Evolutionary conservation across 345 rosid genomes (phyloP), one percentile per base, ranked within the genome.

Genomic region (Acer campestre): DNA sequence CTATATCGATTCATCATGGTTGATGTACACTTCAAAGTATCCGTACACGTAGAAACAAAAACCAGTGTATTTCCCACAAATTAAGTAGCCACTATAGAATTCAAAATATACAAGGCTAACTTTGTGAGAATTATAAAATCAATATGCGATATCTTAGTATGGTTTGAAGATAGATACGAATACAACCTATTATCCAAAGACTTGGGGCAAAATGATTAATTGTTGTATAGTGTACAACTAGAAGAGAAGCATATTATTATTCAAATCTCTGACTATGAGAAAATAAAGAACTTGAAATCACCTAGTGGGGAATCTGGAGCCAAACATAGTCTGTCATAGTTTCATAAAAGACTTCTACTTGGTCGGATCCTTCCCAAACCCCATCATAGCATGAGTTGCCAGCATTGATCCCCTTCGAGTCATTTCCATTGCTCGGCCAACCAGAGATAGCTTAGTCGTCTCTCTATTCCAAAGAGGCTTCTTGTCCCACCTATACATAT

Each of bases 331-430:
- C 44, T 61, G 18, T 59, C 65, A 65, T 20, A 8, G 48, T 20
- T 70, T 16, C 75, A 18, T 14, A 27, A 51, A 66, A 73, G 46
- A 61, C 23, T 10, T 70, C 56, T 80, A 88, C 6, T 65, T n/a
- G 14, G 78, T 61, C 3, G 89, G 93, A 80, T 95, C 98, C 85
- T 90, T 93, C 67, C 98, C 98, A 71, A 93, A 93, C 48, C 95
- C 87, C 98, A 91, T 95, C 89, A 93, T 81, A 72, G 93, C 97
- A 88, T 93, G 98, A 59, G 98, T 91, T 1, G 85, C 94, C 70
- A 93, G 72, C 98, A 95, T 91, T 8, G 93, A 90, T 64, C 93
- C 97, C 82, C 95, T 82, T 61, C 94, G 88, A 78, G 87, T 75
- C 29, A 81, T 75, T 88, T 95, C 95, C 84, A 86, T 67, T 22